These are phyloP conservation scores for Arabidopsis hybrid DNA, from an alignment of 441 rosid genomes.

Conservation along the genomic window DNA sequence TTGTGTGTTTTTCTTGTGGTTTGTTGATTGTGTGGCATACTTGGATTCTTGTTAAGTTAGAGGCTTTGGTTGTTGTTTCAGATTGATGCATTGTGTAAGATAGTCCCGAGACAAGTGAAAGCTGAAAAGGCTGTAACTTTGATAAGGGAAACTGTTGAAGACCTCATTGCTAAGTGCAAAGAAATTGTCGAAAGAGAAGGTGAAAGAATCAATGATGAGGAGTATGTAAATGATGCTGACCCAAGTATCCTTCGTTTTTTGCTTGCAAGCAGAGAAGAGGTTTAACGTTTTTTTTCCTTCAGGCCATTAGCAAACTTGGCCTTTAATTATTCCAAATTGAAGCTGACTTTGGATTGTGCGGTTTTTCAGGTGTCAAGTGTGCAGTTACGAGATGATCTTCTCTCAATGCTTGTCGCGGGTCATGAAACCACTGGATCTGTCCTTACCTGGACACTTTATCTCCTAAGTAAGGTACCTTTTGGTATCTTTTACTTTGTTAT, in stretches of 20 bases:
- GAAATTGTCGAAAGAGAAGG: constrained; percentile 93
- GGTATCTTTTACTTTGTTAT: constrained; percentile 27
- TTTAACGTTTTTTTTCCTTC: constrained; percentile 32
- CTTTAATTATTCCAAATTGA: constrained; percentile 3
- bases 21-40: background rate
- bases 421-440: constrained; percentile 97
- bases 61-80: constrained; percentile 38
- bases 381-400: constrained; percentile 87
- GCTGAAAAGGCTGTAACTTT: constrained; percentile 81
- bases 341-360: constrained; percentile 23
- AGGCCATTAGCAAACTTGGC: background rate
- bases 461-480: constrained; percentile 83
- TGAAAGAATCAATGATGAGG: constrained; percentile 82
- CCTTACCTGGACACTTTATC: constrained; percentile 95
- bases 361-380: constrained; percentile 72
- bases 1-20: background rate
- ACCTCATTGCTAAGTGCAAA: constrained; percentile 80
- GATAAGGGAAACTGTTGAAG: constrained; percentile 82
- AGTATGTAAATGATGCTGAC: constrained; percentile 87
- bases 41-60: constrained; percentile 21
- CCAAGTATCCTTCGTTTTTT: constrained; percentile 95
- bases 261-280: constrained; percentile 98
- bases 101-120: constrained; percentile 90
- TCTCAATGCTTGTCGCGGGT: constrained; percentile 96
- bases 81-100: constrained; percentile 76